Evolutionary conservation across 2,329 filamentous ascomycete species (phyloP).

Genomic region (Monosporascus ibericus): DNA sequence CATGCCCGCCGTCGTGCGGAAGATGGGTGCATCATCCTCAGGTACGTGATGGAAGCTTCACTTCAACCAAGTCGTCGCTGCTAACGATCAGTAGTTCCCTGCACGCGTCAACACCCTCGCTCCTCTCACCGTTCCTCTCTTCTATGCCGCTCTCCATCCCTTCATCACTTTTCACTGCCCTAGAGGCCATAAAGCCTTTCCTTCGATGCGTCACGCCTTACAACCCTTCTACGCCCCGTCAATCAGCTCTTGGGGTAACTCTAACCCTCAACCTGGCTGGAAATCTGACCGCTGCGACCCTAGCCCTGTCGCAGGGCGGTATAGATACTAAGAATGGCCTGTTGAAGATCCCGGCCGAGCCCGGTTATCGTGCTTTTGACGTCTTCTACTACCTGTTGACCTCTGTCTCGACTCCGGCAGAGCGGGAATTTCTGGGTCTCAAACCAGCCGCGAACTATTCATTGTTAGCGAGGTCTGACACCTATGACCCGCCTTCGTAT

Average conservation of each 20-base stretch:
- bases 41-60: constrained; percentile 49
- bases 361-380: constrained; percentile 88
- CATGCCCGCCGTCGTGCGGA: constrained; percentile 91
- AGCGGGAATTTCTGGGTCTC: constrained; percentile 81
- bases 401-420: constrained; percentile 80
- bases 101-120: constrained; percentile 79
- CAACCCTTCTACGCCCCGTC: constrained; percentile 77
- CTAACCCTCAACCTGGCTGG: constrained; percentile 78
- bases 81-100: constrained; percentile 57
- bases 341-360: constrained; percentile 69
- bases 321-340: constrained; percentile 80
- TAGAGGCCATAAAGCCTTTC: constrained; percentile 81
- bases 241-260: constrained; percentile 74
- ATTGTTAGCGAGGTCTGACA: constrained; percentile 75
- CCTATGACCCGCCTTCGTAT: constrained; percentile 80
- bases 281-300: constrained; percentile 65
- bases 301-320: constrained; percentile 79
- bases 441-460: constrained; percentile 71
- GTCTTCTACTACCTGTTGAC: constrained; percentile 97
- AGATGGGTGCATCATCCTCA: constrained; percentile 86
- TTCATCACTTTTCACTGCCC: constrained; percentile 65
- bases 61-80: constrained; percentile 4
- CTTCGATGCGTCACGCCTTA: constrained; percentile 79
- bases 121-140: constrained; percentile 74
- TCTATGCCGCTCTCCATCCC: constrained; percentile 77